Base-by-base conservation (phyloP, 116 monocot genomes). In the Papilionanthe hybrid region DNA sequence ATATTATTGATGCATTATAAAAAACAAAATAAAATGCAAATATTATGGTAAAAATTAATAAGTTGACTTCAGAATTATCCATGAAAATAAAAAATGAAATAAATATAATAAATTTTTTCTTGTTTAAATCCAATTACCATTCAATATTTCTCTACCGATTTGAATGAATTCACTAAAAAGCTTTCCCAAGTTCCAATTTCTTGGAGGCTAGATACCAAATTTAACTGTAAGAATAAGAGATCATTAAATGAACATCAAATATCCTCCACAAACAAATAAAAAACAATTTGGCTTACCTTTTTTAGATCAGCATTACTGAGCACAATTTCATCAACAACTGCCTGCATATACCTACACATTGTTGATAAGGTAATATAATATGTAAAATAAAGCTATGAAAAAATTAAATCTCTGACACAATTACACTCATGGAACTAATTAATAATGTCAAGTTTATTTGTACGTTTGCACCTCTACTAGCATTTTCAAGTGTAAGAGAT, bases 281-380 rank as follows among this genome's bases (percentile, higher is more conserved):
- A 17, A 73, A 29, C 1, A 58, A 80, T 42, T 41, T 41, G 5
- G 53, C 42, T 18, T 88, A 95, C 99, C 90, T 90, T 91, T 30
- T 56, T 75, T 15, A 93, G 86, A 89, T 95, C 89, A 81, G 80
- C 78, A 82, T 85, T 87, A 81, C 76, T 79, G 75, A 95, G 85
- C 30, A 93, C 80, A 79, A 95, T 83, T 86, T 99, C 99, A 85
- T 99, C 99, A 27, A 92, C 91, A 12, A 99, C 99, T 55, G 95
- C 99, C 84, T 99, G 99, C 93, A 99, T 95, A 81, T 99, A 99
- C 90, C 99, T 99, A 72, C 49, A 88, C n/a, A n/a, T n/a, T n/a
- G n/a, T n/a, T n/a, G n/a, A n/a, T n/a, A n/a, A n/a, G n/a, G n/a
- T n/a, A n/a, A n/a, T n/a, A n/a, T n/a, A n/a, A n/a, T n/a, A n/a